Evolutionary conservation across 2,329 filamentous ascomycete species (phyloP), one percentile per base, ranked within the genome.

Genomic region (Claviceps sp.): DNA sequence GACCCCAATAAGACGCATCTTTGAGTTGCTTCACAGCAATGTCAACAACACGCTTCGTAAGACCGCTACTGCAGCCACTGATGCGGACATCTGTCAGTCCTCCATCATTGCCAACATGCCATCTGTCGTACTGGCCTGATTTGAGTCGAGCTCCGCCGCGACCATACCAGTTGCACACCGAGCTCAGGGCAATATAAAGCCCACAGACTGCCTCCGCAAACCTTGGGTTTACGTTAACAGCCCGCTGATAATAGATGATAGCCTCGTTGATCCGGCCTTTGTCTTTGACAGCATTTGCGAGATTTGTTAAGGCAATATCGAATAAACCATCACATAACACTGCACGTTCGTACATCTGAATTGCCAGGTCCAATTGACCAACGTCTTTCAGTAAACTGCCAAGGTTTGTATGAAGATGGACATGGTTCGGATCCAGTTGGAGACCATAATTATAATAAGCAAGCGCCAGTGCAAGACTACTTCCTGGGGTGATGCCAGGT

Each of bases 191-290:
- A 54, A 95, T 97, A 1, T 89, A 90, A 50, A 98, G 76, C 7
- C 93, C 93, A 66, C 93, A 98, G 0, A 98, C 91, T 6, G 93
- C 93, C 69, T 98, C 93, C 1, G 93, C 89, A 69, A 98, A 98
- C 37, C 95, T 86, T 0, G 93, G 91, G 59, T 93, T 98, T n/a
- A 90, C 82, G 37, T 78, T 77, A 9, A 98, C 91, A 41, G 93
- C 93, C 57, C 90, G 81, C 61, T 82, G 87, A 71, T 98, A 98
- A 65, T 94, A 97, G 26, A 73, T 71, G 54, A 98, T 97, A 1
- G 93, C 93, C 64, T 98, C 93, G 52, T 82, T 86, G 58, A 97
- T 88, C 44, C 87, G 82, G 2, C 93, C 93, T 59, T 94, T 89
- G 65, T 98, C 93, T 67, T 98, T 98, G 58, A 98, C 90, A 8